Percentiles rank a stretch among this genome's conserved stretches.
Conservation (phyloP, 139 green algal genomes). For the Chlorella sp. region DNA sequence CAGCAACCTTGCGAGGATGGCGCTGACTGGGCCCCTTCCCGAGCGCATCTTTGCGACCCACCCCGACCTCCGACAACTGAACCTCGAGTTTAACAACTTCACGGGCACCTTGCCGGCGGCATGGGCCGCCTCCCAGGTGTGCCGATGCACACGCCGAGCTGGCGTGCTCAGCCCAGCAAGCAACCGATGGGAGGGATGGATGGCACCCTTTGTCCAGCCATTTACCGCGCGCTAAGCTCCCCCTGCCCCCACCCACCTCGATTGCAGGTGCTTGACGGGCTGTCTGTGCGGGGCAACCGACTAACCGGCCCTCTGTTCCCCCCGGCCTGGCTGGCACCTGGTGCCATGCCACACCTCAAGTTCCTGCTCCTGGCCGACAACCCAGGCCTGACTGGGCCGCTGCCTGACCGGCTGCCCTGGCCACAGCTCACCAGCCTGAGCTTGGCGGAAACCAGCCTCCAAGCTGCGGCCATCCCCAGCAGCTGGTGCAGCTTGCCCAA, state of each 20-base stretch:
- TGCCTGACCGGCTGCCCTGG: not conserved
- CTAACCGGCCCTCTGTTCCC: not conserved
- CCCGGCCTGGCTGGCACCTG: not conserved
- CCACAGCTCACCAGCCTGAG: not conserved
- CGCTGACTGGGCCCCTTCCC: no score
- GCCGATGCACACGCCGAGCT: not conserved
- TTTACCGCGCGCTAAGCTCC: no score
- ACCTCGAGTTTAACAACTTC: not conserved
- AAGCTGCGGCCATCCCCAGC: not conserved
- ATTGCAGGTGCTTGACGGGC: no score
- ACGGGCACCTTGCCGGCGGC: not conserved
- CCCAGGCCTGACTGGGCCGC: not conserved
- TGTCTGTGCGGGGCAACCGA: not conserved
- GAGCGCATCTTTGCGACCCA: not conserved
- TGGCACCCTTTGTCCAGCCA: no score
- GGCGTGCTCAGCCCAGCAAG: not conserved
- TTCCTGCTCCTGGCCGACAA: not conserved
- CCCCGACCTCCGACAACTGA: not conserved
- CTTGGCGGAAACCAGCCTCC: not conserved
- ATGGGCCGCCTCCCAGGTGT: not conserved
- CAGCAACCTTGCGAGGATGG: no score
- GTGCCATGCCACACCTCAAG: not conserved
- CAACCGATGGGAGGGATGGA: no score
- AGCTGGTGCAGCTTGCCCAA: not conserved
- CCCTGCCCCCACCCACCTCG: no score